Evolutionary conservation across 441 rosid species (phyloP), one percentile per base, ranked within the genome.

Genomic region (Arabidopsis hybrid): DNA sequence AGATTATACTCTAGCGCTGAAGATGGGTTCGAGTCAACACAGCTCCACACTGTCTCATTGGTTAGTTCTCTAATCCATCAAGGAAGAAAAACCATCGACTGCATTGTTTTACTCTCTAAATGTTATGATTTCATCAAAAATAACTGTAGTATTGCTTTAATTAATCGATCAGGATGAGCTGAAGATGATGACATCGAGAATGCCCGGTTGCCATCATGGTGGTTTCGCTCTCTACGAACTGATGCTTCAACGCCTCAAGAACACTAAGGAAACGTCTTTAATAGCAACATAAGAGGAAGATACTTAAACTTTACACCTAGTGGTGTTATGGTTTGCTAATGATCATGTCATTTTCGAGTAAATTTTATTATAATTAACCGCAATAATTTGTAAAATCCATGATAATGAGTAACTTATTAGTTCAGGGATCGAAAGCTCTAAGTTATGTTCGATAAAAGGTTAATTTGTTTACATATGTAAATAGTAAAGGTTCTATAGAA

Each of bases 131-230:
- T 4, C n/a, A n/a, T 69, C 10, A 34, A 4, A 38, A 13, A 1
- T 38, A 63, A 64, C 7, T 39, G 2, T 47, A 18, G 38, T 18
- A 35, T 56, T 9, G 8, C 35, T 14, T 8, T 7, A 16, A 7
- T 32, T 56, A 3, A 46, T 21, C 4, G 16, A 45, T 69, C 89
- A 94, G 97, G 75, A 58, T 57, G 93, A 89, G 50, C 61, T 94
- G 70, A 86, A 88, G 85, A 79, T 63, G 55, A 87, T 89, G 95
- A 47, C 88, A 49, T 75, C 81, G 7, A 86, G 83, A 80, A 92
- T 94, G 99, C 99, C 99, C 1, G 97, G 97, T 56, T 92, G 97
- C 84, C 96, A 94, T 84, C 90, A 80, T 58, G 99, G 97, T 78
- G 97, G 97, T 50, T 83, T 87, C 69, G 90, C 95, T 52, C 93